These are phyloP conservation scores for Laburnicola sp. DNA, from an alignment of 2,329 filamentous ascomycete species.

Conservation along the genomic window DNA sequence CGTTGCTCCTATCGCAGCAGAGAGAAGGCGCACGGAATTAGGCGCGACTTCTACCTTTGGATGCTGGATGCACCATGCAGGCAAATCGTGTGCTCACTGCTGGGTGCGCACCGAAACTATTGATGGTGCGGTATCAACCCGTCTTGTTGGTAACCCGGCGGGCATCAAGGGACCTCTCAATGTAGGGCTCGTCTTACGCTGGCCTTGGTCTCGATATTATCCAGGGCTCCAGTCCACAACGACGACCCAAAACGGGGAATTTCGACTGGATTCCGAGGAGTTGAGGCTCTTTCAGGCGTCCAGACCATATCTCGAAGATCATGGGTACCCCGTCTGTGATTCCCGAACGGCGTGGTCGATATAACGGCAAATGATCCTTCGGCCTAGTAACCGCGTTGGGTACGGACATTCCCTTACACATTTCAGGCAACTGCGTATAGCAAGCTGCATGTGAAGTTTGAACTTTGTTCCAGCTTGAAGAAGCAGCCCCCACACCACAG, in stretches of 20 bases:
- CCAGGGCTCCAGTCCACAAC: neutral
- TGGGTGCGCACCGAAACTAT: constrained; percentile 3
- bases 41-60: constrained; percentile 7
- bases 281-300: constrained; percentile 10
- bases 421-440: constrained; percentile 21
- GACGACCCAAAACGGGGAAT: neutral
- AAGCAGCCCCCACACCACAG: constrained; percentile 6
- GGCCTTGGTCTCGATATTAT: constrained; percentile 5
- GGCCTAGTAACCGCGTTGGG: constrained; percentile 14
- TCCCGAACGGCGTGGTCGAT: constrained; percentile 12
- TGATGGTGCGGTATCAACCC: constrained; percentile 11
- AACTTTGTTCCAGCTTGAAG: constrained; percentile 19
- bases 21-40: constrained; percentile 4
- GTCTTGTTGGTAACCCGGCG: constrained; percentile 22
- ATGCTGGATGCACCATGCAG: constrained; percentile 12
- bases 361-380: constrained; percentile 15
- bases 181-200: constrained; percentile 11
- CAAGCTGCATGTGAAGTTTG: constrained; percentile 16
- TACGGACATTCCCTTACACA: constrained; percentile 13
- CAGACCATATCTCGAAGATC: neutral
- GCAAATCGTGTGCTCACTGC: constrained; percentile 15
- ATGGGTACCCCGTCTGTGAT: neutral
- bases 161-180: constrained; percentile 10
- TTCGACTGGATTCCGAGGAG: constrained; percentile 1
- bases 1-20: neutral